Conservation (phyloP, 805 yeast genomes). For the Henningerozyma blattae region DNA sequence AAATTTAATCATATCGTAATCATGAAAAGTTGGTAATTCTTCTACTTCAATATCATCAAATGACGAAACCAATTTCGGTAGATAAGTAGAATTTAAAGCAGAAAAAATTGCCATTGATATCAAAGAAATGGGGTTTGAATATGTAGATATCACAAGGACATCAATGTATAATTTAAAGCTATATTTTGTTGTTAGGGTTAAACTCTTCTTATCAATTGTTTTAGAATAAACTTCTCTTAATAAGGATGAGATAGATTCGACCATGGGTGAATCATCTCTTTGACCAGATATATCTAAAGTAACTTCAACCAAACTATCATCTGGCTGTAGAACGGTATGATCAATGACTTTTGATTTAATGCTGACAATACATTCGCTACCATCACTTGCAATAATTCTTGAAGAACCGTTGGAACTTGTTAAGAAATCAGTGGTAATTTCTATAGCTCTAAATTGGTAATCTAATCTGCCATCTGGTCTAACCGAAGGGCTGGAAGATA, state of each 20-base stretch:
- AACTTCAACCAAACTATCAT: conserved; percentile 50
- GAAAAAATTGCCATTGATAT: conserved; percentile 70
- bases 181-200: conserved; percentile 61
- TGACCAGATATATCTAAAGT: conserved; percentile 74
- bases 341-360: conserved; percentile 74
- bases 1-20: conserved; percentile 64
- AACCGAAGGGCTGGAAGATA: conserved; percentile 43
- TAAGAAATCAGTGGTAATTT: conserved; percentile 67
- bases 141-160: conserved; percentile 62
- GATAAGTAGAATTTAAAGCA: conserved; percentile 65
- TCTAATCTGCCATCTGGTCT: conserved; percentile 79
- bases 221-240: conserved; percentile 27
- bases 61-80: conserved; percentile 63
- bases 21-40: conserved; percentile 85
- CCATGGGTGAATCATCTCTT: conserved; percentile 67
- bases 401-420: conserved; percentile 91
- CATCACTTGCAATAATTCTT: conserved; percentile 74
- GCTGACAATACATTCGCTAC: conserved; percentile 88
- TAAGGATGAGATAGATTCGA: conserved; percentile 49
- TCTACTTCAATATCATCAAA: conserved; percentile 57
- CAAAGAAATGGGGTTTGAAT: conserved; percentile 71
- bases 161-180: conserved; percentile 71
- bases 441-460: conserved; percentile 75
- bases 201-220: conserved; percentile 33
- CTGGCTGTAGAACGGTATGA: conserved; percentile 27